Evolutionary conservation across 805 yeast genomes (phyloP).

Genomic region (Candida tibetensis): DNA sequence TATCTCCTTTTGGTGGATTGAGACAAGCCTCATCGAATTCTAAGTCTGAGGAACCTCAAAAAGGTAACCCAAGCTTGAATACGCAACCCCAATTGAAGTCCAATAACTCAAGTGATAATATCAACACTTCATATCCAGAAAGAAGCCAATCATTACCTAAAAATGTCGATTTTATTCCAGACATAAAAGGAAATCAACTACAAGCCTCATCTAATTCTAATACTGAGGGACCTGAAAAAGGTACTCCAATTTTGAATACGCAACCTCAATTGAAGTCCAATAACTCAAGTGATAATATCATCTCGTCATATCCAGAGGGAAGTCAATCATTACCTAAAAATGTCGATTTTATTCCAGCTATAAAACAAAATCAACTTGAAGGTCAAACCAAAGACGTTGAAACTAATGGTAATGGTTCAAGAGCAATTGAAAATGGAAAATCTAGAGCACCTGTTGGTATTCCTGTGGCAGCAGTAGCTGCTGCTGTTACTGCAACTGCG

Average conservation of each 20-base stretch:
- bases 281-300: not conserved
- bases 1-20: conserved; percentile 12
- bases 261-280: too few species aligned
- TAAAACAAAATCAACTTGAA: too few species aligned
- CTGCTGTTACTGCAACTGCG: too few species aligned
- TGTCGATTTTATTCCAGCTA: too few species aligned
- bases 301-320: conserved; percentile 4
- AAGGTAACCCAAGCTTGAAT: too few species aligned
- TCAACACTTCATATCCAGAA: conserved; percentile 3
- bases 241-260: too few species aligned
- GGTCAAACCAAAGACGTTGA: too few species aligned
- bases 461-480: too few species aligned
- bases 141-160: conserved; percentile 4
- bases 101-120: not conserved
- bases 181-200: too few species aligned
- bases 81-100: too few species aligned
- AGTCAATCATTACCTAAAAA: conserved; percentile 3
- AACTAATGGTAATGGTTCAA: not conserved
- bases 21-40: conserved; percentile 7
- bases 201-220: too few species aligned
- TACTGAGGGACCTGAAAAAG: conserved; percentile 1
- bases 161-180: too few species aligned
- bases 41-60: conserved; percentile 1
- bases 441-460: not conserved
- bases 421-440: not conserved